Percentiles rank a stretch among this genome's conserved stretches.
phyloP scores from a whole-genome alignment of 192 early-diverging fungal species.

The Chytriomyces hyalinus region DNA sequence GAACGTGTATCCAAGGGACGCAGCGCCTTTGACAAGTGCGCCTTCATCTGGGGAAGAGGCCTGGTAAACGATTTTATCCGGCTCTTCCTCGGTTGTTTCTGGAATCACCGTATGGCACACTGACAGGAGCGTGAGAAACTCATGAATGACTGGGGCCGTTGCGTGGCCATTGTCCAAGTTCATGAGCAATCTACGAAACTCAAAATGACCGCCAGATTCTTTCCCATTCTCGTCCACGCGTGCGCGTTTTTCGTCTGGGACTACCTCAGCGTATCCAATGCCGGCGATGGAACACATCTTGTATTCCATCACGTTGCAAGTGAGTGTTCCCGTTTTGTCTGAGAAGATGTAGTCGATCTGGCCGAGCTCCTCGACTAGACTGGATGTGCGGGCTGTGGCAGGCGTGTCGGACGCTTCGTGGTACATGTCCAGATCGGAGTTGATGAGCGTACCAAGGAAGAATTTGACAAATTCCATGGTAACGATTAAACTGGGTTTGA shows the following conservation, averaged over 20 bases:
- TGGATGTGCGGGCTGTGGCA: constrained; percentile 88
- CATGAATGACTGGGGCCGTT: constrained; percentile 72
- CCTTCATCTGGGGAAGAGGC: constrained; percentile 97
- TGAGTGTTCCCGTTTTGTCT: constrained; percentile 82
- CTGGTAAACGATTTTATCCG: constrained; percentile 84
- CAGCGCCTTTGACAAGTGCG: constrained; percentile 80
- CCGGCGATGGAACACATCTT: constrained; percentile 86
- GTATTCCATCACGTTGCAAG: constrained; percentile 67
- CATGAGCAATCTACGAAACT: constrained; percentile 47
- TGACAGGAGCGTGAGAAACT: constrained; percentile 88
- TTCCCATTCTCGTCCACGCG: constrained; percentile 68
- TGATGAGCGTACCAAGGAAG: constrained; percentile 85
- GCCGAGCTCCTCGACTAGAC: constrained; percentile 94
- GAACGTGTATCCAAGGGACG: constrained; percentile 60
- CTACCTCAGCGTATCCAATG: constrained; percentile 84
- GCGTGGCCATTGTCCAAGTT: constrained; percentile 55
- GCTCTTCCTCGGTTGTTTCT: constrained; percentile 69
- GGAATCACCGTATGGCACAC: constrained; percentile 99
- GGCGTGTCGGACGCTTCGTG: constrained; percentile 91
- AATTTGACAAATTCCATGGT: constrained; percentile 99
- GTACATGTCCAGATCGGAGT: constrained; percentile 95
- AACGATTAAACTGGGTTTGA: constrained; percentile 79
- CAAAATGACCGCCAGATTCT: constrained; percentile 55
- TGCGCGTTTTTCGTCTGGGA: constrained; percentile 86
- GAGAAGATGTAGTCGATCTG: constrained; percentile 97